These are phyloP conservation scores for Fusarium begoniae DNA, from an alignment of 2,329 filamentous ascomycete species.

Conservation along the genomic window DNA sequence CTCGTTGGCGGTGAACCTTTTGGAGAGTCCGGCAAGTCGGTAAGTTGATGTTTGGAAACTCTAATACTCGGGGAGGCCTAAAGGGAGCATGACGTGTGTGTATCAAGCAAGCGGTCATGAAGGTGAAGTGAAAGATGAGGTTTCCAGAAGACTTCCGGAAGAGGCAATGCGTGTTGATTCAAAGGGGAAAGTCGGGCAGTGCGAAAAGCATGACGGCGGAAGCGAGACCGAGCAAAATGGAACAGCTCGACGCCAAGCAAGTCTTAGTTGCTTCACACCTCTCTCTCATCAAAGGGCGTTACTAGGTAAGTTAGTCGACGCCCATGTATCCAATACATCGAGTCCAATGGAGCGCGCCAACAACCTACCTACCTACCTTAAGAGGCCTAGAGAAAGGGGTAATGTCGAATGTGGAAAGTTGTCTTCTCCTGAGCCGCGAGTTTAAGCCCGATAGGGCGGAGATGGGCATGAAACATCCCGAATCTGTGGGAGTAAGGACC, in stretches of 20 bases:
- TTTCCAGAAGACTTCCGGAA: constrained; percentile 41
- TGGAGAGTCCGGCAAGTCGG: constrained; percentile 29
- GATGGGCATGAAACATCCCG: constrained; percentile 20
- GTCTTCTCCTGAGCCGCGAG: neutral
- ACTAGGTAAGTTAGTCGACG: neutral
- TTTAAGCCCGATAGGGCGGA: constrained; percentile 23
- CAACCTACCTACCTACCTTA: neutral
- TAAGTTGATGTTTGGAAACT: constrained; percentile 36
- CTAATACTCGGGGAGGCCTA: constrained; percentile 21
- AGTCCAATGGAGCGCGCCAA: neutral
- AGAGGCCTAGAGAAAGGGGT: constrained; percentile 25
- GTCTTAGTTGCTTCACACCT: constrained; percentile 18
- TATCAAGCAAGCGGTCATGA: neutral
- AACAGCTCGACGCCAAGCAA: constrained; percentile 30
- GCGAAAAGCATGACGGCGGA: constrained; percentile 8
- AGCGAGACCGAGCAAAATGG: neutral
- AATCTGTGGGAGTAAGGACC: constrained; percentile 21
- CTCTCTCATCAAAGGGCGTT: constrained; percentile 17
- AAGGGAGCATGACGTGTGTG: neutral
- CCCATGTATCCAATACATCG: constrained; percentile 37
- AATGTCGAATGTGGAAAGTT: constrained; percentile 2
- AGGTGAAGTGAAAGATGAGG: neutral
- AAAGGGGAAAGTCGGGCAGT: constrained; percentile 15
- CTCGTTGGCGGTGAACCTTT: constrained; percentile 23
- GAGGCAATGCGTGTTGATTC: constrained; percentile 9